Evolutionary conservation across 179 eudicot species (phyloP).

Genomic region (Patellifolia procumbens): DNA sequence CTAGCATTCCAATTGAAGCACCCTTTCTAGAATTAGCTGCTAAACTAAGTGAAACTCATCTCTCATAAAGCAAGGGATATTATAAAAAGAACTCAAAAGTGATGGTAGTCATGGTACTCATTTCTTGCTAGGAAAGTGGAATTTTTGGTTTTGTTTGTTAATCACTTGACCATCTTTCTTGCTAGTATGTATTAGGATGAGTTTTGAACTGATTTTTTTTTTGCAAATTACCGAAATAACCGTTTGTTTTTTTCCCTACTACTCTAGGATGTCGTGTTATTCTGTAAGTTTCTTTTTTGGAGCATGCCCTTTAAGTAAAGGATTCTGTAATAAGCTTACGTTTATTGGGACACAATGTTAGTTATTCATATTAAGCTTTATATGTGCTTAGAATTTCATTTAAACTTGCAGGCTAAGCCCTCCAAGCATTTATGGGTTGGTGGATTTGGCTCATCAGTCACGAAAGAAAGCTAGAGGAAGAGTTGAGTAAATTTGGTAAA

Average conservation of each 20-base stretch:
- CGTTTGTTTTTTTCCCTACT: too few species aligned
- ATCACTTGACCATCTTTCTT: not conserved
- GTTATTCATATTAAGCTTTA: not conserved
- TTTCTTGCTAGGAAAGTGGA: not conserved
- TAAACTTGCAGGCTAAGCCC: constrained; percentile 76
- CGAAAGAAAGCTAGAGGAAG: constrained; percentile 82
- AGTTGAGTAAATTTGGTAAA: constrained; percentile 71
- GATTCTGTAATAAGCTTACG: not conserved
- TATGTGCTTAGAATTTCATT: not conserved
- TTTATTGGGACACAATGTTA: not conserved
- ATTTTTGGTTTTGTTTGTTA: not conserved
- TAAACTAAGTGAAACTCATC: not conserved
- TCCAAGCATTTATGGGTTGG: constrained; percentile 95
- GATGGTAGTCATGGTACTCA: not conserved
- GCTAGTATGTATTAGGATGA: not conserved
- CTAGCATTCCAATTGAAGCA: not conserved
- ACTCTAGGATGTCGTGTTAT: not conserved
- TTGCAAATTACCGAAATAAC: not conserved
- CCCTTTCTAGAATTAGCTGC: not conserved
- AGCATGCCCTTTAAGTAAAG: too few species aligned
- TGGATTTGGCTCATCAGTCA: constrained; percentile 65
- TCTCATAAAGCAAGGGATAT: too few species aligned
- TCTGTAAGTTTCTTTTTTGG: not conserved
- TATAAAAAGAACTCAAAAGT: not conserved
- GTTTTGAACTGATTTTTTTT: not conserved